These are phyloP conservation scores for Aspergillus diversus DNA, from an alignment of 495 filamentous ascomycete genomes.

Conservation along the genomic window DNA sequence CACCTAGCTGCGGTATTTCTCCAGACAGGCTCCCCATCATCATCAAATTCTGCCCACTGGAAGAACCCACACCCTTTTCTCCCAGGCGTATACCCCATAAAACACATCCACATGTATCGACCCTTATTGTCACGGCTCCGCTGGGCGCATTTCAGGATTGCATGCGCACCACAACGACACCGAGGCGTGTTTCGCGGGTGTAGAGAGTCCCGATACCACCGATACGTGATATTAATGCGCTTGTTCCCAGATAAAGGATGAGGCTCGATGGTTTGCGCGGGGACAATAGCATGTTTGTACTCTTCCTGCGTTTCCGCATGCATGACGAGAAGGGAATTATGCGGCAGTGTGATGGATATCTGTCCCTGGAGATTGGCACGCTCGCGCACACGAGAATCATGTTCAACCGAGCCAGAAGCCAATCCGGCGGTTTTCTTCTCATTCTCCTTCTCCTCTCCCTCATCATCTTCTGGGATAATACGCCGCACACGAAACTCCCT, in stretches of 20 bases:
- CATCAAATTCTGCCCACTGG: conserved; percentile 87
- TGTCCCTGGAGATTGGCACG: conserved; percentile 68
- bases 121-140: conserved; percentile 73
- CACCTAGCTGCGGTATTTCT: conserved; percentile 3
- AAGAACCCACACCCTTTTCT: conserved; percentile 81
- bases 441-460: conserved; percentile 19
- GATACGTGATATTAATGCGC: conserved; percentile 93
- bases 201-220: conserved; percentile 76
- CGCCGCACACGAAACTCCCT: conserved; percentile 87
- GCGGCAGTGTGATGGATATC: conserved; percentile 87
- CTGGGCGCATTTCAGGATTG: conserved; percentile 78
- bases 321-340: conserved; percentile 93
- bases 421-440: conserved; percentile 4
- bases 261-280: conserved; percentile 72
- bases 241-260: conserved; percentile 80
- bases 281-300: conserved; percentile 68
- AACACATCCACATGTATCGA: conserved; percentile 94
- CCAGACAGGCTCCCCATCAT: conserved; percentile 81
- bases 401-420: neutral
- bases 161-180: conserved; percentile 69
- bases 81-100: conserved; percentile 73
- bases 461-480: conserved; percentile 61
- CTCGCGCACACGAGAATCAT: conserved; percentile 33
- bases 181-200: conserved; percentile 65
- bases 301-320: conserved; percentile 77